Conservation (phyloP, 257 asterid genomes). For the Scutellaria baicalensis region DNA sequence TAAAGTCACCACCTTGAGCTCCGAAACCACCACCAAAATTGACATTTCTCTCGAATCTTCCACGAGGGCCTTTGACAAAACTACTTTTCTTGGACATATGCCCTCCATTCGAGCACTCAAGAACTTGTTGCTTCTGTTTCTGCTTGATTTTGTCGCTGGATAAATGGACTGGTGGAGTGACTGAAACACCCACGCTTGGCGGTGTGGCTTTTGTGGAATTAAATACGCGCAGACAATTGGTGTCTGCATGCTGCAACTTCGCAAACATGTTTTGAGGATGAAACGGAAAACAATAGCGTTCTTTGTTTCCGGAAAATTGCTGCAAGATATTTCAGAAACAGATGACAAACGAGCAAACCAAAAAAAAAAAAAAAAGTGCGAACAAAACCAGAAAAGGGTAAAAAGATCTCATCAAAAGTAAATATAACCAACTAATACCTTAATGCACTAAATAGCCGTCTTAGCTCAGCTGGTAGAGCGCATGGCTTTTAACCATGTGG, state of each 20-base stretch:
- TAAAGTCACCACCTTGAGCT: conserved; percentile 19
- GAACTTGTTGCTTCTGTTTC: conserved; percentile 24
- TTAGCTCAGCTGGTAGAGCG: conserved; percentile 99
- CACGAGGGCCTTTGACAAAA: conserved; percentile 15
- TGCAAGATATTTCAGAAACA: neutral
- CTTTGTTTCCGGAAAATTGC: neutral
- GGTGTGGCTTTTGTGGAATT: conserved; percentile 32
- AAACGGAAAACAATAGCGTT: neutral
- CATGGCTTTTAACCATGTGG: conserved; percentile 99
- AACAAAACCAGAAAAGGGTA: no score
- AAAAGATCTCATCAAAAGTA: no score
- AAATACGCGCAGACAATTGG: conserved; percentile 38
- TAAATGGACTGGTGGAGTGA: conserved; percentile 33
- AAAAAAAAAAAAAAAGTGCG: no score
- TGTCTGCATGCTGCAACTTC: conserved; percentile 51
- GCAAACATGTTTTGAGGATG: conserved; percentile 39
- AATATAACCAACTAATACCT: no score
- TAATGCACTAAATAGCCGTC: conserved; percentile 29
- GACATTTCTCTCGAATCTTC: conserved; percentile 14
- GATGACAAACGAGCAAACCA: neutral
- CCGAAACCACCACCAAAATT: conserved; percentile 14
- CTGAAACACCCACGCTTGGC: conserved; percentile 31
- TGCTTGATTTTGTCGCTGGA: conserved; percentile 20
- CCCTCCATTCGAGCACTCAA: conserved; percentile 6
- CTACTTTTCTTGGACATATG: conserved; percentile 14